These are phyloP conservation scores for Biscutella laevigata DNA, from an alignment of 441 rosid genomes.

Conservation along the genomic window DNA sequence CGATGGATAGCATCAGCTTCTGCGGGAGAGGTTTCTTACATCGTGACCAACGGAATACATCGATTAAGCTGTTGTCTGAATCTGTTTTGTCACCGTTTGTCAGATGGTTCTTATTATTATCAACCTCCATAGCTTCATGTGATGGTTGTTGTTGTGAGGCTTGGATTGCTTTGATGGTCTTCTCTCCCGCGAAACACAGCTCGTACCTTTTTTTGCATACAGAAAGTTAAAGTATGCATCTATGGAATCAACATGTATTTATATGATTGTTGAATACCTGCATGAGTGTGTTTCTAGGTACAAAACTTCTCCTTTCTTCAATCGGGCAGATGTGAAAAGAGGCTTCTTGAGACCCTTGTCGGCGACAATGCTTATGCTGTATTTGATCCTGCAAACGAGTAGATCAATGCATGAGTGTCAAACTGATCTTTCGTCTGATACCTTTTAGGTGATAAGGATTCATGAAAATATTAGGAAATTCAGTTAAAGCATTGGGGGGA, in stretches of 20 bases:
- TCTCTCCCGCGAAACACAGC: slow-evolving; percentile 85
- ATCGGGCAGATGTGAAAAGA: slow-evolving; percentile 87
- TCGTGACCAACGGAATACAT: slow-evolving; percentile 86
- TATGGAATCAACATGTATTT: background rate
- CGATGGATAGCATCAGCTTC: slow-evolving; percentile 73
- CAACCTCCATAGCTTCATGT: slow-evolving; percentile 44
- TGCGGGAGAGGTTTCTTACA: slow-evolving; percentile 91
- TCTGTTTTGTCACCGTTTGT: slow-evolving; percentile 70
- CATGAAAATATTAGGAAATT: slow-evolving; percentile 1
- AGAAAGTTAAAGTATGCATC: no score
- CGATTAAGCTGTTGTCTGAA: slow-evolving; percentile 46
- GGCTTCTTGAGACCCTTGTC: slow-evolving; percentile 97
- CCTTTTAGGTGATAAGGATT: background rate
- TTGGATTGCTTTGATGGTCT: slow-evolving; percentile 50
- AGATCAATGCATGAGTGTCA: background rate
- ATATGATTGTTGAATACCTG: slow-evolving; percentile 43
- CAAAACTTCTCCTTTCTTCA: slow-evolving; percentile 95
- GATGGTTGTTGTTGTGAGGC: slow-evolving; percentile 41
- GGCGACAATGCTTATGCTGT: slow-evolving; percentile 91
- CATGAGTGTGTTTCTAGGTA: slow-evolving; percentile 90
- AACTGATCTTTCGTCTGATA: background rate
- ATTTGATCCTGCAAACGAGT: slow-evolving; percentile 62
- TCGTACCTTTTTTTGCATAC: slow-evolving; percentile 53
- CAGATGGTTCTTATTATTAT: slow-evolving; percentile 35
- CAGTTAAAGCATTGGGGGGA: background rate